phyloP scores from a whole-genome alignment of 2,329 filamentous ascomycete genomes.

The Fusarium algeriense region DNA sequence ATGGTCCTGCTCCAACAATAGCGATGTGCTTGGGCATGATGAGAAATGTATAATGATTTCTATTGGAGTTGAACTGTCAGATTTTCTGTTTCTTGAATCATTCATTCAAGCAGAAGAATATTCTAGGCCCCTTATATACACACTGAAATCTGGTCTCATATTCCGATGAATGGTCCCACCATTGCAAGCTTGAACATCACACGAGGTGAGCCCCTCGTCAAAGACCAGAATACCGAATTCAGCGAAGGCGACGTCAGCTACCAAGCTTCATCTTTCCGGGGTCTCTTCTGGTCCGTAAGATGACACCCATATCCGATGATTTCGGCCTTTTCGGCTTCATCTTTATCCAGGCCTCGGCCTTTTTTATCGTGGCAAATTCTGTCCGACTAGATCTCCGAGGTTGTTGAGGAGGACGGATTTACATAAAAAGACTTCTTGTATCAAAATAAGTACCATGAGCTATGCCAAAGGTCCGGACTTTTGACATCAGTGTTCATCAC shows the following conservation, averaged over 20 bases:
- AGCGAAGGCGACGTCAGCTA: no score
- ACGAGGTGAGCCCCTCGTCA: background rate
- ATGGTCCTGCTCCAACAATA: background rate
- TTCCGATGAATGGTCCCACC: background rate
- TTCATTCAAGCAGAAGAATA: rapidly evolving
- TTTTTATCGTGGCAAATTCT: background rate
- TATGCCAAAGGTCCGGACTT: background rate
- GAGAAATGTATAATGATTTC: rapidly evolving
- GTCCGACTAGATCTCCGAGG: rapidly evolving
- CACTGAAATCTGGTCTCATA: background rate
- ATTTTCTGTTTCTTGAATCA: rapidly evolving
- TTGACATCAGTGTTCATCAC: rapidly evolving
- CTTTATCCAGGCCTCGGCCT: background rate
- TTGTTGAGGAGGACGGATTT: rapidly evolving
- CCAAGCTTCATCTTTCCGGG: background rate
- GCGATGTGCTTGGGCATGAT: background rate
- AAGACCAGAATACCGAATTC: no score
- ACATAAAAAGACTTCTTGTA: rapidly evolving
- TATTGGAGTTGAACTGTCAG: rapidly evolving
- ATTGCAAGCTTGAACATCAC: background rate
- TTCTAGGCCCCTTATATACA: background rate
- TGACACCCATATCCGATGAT: background rate
- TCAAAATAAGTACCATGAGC: rapidly evolving
- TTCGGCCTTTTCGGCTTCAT: background rate
- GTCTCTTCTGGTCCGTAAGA: background rate